These are phyloP conservation scores for Mycena albidolilacea DNA, from an alignment of 768 basidiomycete species.

Conservation along the genomic window DNA sequence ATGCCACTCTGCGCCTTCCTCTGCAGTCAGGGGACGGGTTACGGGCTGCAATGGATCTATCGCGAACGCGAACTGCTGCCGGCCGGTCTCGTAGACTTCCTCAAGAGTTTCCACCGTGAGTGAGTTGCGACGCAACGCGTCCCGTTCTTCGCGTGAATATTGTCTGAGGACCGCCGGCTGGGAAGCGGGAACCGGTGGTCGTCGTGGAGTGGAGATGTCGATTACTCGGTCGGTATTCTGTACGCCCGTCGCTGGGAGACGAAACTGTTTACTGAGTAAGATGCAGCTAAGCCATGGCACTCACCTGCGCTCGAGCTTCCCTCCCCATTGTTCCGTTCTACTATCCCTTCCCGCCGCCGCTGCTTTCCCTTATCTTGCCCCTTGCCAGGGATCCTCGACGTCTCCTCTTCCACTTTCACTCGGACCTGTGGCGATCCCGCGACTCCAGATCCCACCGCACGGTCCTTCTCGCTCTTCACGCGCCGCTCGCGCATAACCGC, in stretches of 20 bases:
- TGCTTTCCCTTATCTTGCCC: slow-evolving; percentile 7
- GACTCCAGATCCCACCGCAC: neutral
- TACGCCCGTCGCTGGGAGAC: too few species aligned
- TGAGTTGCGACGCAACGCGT: slow-evolving; percentile 1
- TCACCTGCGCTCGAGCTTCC: neutral
- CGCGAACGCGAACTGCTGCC: neutral
- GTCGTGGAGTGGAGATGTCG: neutral
- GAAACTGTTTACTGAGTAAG: too few species aligned
- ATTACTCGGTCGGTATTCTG: too few species aligned
- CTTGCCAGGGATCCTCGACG: neutral
- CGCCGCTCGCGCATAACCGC: slow-evolving; percentile 12
- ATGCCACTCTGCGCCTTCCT: slow-evolving; percentile 8
- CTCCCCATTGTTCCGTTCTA: neutral
- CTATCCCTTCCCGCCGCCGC: neutral
- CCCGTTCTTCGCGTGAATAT: slow-evolving; percentile 4
- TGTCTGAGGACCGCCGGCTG: neutral
- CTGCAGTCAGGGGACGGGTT: neutral
- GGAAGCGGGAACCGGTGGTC: neutral
- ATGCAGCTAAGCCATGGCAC: neutral
- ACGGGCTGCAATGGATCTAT: slow-evolving; percentile 7
- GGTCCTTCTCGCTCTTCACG: neutral
- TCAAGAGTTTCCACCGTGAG: neutral
- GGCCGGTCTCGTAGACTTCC: neutral
- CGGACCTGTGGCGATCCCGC: neutral
- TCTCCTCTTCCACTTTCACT: slow-evolving; percentile 26